Percentiles rank a stretch among this genome's conserved stretches.
Conservation (phyloP, 163 green algal species). For the Scenedesmus sp. region DNA sequence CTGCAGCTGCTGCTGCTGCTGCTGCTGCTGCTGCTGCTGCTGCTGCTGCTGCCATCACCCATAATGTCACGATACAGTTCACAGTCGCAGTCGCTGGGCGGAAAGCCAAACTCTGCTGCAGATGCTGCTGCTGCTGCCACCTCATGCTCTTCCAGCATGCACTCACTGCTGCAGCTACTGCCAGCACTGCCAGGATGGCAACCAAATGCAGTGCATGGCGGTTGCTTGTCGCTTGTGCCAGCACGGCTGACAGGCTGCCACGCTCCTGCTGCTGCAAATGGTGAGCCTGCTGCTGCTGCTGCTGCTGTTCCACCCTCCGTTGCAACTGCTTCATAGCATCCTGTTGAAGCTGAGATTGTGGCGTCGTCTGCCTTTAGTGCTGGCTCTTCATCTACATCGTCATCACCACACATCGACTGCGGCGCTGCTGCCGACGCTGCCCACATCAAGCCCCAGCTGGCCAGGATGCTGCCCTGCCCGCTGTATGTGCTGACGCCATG, state of each 20-base stretch:
- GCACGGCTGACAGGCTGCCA: not conserved
- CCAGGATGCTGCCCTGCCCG: not conserved
- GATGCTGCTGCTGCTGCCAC: not conserved
- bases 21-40: not conserved
- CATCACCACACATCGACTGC: not conserved
- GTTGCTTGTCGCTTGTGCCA: not conserved
- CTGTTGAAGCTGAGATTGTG: not conserved
- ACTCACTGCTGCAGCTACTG: not conserved
- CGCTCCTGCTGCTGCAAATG: not conserved
- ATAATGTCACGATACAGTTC: not conserved
- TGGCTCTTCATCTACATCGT: not conserved
- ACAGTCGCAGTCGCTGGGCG: not conserved
- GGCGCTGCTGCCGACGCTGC: not conserved
- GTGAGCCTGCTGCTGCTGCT: not conserved
- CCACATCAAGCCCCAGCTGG: not conserved
- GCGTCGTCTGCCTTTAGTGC: not conserved
- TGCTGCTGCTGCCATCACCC: constrained; percentile 1
- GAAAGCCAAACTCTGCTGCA: not conserved
- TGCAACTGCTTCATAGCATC: not conserved
- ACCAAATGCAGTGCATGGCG: not conserved
- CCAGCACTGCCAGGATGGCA: not conserved
- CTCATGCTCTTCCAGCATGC: not conserved
- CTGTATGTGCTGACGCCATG: not conserved
- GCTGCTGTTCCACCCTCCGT: not conserved
- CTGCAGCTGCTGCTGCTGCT: not conserved